These are phyloP conservation scores for Starmerella potacharoeniae DNA, from an alignment of 805 yeast species.

Conservation along the genomic window DNA sequence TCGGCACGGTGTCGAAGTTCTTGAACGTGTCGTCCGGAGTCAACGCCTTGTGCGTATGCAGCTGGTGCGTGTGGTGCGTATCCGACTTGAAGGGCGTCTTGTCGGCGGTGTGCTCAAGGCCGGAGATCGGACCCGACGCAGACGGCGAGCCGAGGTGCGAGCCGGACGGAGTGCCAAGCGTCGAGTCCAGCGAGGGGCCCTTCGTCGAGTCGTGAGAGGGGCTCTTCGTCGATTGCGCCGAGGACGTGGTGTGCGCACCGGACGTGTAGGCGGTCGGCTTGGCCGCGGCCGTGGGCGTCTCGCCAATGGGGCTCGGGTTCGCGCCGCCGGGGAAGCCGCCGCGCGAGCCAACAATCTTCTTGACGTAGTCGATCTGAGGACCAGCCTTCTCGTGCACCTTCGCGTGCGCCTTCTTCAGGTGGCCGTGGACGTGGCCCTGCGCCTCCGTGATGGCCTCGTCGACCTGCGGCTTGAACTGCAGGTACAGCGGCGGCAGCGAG, in stretches of 20 bases:
- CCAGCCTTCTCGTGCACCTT: constrained; percentile 28
- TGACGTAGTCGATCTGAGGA: constrained; percentile 29
- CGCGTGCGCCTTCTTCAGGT: constrained; percentile 20
- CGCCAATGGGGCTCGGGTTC: constrained; percentile 16
- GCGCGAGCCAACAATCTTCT: constrained; percentile 27
- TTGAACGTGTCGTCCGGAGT: constrained; percentile 18
- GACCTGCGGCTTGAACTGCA: constrained; percentile 63
- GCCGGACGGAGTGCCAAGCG: constrained; percentile 1
- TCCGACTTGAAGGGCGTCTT: not conserved
- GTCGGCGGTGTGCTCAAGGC: not conserved
- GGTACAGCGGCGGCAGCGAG: constrained; percentile 64
- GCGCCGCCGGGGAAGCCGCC: constrained; percentile 28
- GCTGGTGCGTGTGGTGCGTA: not conserved
- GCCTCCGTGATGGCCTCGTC: constrained; percentile 35
- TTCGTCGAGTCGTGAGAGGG: not conserved
- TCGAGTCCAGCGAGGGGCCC: not conserved
- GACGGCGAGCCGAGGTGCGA: not conserved
- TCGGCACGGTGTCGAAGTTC: constrained; percentile 26
- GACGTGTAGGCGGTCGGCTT: constrained; percentile 22
- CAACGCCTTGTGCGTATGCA: constrained; percentile 5
- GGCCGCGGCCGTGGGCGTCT: constrained; percentile 24
- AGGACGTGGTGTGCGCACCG: constrained; percentile 5
- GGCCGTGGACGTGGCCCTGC: constrained; percentile 22
- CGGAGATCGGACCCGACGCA: not conserved
- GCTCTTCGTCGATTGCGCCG: not conserved